Conservation (phyloP, 2,329 filamentous ascomycete species). For the Plectosphaerella sp. region DNA sequence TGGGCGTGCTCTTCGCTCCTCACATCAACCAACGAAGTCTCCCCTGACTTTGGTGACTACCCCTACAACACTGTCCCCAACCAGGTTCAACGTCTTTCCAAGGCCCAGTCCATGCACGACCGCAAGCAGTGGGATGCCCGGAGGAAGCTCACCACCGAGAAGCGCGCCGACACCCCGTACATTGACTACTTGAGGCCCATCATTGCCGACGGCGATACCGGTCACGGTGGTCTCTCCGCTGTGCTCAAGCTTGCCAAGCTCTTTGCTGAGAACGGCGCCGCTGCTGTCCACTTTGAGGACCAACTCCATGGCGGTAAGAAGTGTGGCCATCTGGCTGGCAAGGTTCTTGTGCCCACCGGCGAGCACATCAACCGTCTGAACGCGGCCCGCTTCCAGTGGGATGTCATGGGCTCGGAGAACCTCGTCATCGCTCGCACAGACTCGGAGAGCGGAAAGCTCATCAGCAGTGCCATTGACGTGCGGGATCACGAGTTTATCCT, state of each 20-base stretch:
- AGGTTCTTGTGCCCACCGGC: constrained; percentile 87
- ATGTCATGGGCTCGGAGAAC: constrained; percentile 95
- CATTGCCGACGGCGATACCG: constrained; percentile 93
- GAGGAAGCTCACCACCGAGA: constrained; percentile 68
- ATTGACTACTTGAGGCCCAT: constrained; percentile 92
- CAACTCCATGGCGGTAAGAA: constrained; percentile 98
- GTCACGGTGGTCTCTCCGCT: constrained; percentile 86
- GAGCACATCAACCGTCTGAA: constrained; percentile 96
- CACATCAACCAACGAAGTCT: constrained; percentile 94
- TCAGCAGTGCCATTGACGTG: constrained; percentile 87
- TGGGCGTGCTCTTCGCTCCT: constrained; percentile 96
- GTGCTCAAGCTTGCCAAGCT: constrained; percentile 96
- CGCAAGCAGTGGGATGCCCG: constrained; percentile 89
- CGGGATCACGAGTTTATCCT: constrained; percentile 97
- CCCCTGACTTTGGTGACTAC: constrained; percentile 96
- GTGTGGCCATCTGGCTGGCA: constrained; percentile 93
- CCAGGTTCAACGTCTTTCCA: constrained; percentile 92
- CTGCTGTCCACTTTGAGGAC: constrained; percentile 95
- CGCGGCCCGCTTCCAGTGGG: constrained; percentile 94
- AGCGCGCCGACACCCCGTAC: constrained; percentile 75
- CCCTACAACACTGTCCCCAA: constrained; percentile 99
- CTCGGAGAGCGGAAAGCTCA: constrained; percentile 85
- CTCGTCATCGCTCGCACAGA: constrained; percentile 93
- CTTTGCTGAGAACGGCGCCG: constrained; percentile 94
- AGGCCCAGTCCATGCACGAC: constrained; percentile 95